Percentiles rank a stretch among this genome's conserved stretches.
phyloP scores from a whole-genome alignment of 441 rosid genomes.

The Adansonia grandidieri region DNA sequence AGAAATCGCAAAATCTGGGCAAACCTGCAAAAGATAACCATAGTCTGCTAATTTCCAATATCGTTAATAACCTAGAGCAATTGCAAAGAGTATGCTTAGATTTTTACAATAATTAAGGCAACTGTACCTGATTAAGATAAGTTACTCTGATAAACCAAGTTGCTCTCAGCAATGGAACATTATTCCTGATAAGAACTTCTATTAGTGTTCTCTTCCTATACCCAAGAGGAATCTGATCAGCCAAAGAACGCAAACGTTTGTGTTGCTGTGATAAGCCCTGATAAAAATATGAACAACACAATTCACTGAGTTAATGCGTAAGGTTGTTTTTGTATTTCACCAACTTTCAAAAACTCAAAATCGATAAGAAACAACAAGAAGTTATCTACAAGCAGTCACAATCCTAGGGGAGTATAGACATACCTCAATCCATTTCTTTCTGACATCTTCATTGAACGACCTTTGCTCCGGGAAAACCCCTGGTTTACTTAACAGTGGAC shows the following conservation, averaged over 20 bases:
- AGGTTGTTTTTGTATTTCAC: background rate
- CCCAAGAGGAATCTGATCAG: slow-evolving; percentile 90
- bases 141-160: slow-evolving; percentile 97
- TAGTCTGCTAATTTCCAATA: slow-evolving; percentile 34
- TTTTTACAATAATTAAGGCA: slow-evolving; percentile 18
- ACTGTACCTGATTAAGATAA: slow-evolving; percentile 92
- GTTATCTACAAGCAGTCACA: background rate
- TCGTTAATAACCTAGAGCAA: slow-evolving; percentile 19
- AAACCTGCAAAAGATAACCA: slow-evolving; percentile 64
- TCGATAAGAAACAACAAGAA: background rate
- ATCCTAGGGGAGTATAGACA: background rate
- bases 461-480: slow-evolving; percentile 87
- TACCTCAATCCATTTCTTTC: slow-evolving; percentile 99
- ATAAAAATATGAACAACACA: slow-evolving; percentile 28
- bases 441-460: slow-evolving; percentile 77
- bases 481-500: slow-evolving; percentile 73
- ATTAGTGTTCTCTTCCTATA: slow-evolving; percentile 74
- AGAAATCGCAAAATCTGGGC: slow-evolving; percentile 62
- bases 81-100: background rate
- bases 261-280: slow-evolving; percentile 95
- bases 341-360: slow-evolving; percentile 2
- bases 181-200: slow-evolving; percentile 92
- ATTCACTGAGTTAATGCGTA: background rate
- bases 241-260: slow-evolving; percentile 81
- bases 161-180: slow-evolving; percentile 96